Base-by-base conservation (phyloP, 2,329 filamentous ascomycete species). In the Ceratocystis variospora region DNA sequence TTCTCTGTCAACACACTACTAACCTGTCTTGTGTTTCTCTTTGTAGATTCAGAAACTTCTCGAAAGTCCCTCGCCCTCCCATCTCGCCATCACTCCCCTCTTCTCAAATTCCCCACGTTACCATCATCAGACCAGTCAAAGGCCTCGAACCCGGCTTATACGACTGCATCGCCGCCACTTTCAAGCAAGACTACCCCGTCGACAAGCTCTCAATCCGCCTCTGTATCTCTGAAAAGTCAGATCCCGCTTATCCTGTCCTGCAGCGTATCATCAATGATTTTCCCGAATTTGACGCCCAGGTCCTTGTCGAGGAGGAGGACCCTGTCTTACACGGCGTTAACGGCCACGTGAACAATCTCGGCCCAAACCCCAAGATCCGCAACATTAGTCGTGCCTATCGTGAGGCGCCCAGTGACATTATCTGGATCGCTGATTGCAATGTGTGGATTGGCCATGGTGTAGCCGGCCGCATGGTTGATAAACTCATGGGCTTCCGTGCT, bases 401-500 rank as follows among this genome's bases (percentile, higher is more conserved):
- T 33, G 92, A 97, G 73, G 90, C 91, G 1, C 87, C 87, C 69
- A 87, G 89, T 0, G 91, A 96, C 73, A 81, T 97, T 31, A 81
- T 99, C 25, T 99, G 94, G 94, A 87, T 96, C 63, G 83, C 96
- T 22, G 94, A 99, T 76, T 96, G 92, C 78, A 99, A 99, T 72
- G 86, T 99, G 63, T 99, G 95, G 94, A 82, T 96, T 45, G 85
- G 85, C 5, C 84, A 79, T 55, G 88, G 88, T 10, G 89, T 90
- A 0, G 85, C 88, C 61, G 90, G 88, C 0, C 84, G 92, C 66
- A 94, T 97, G 88, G 89, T 97, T 6, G 90, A 96, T 74, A 87
- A 85, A 74, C 80, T 99, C 1, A 87, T 84, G 73, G 95, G 94
- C 0, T 85, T 82, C 64, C 77, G 75, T 0, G 72, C 79, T 37